These are phyloP conservation scores for Fusarium sp. DNA, from an alignment of 2,329 filamentous ascomycete species.

Conservation along the genomic window DNA sequence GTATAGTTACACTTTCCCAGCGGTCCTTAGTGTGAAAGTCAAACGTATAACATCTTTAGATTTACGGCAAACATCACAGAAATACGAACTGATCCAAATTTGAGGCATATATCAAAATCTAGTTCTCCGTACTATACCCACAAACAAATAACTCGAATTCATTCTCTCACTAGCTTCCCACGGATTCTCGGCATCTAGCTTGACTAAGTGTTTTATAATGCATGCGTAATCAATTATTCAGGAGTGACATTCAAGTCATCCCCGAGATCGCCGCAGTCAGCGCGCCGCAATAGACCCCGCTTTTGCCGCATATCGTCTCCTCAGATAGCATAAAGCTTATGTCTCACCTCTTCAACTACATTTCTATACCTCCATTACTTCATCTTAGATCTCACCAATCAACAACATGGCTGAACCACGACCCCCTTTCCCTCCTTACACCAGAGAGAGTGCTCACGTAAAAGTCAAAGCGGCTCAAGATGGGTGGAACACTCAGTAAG, in stretches of 20 bases:
- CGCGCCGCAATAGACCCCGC: constrained; percentile 1
- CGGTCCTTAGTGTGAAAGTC: no score
- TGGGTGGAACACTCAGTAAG: constrained; percentile 80
- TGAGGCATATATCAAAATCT: background rate
- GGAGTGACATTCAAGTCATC: background rate
- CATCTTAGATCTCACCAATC: background rate
- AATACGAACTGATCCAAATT: no score
- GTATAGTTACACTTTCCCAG: background rate
- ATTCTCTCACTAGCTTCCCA: no score
- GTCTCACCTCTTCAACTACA: background rate
- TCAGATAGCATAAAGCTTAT: background rate
- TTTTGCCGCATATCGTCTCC: background rate
- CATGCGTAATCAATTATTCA: background rate
- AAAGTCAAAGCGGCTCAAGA: constrained; percentile 89
- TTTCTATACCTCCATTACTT: background rate
- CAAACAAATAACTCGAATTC: background rate
- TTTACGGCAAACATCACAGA: background rate
- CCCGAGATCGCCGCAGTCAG: background rate
- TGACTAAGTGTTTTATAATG: background rate
- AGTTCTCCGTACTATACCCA: no score
- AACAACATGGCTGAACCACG: constrained; percentile 28
- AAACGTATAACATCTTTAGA: background rate
- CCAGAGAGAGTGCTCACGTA: constrained; percentile 70
- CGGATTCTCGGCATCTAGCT: background rate
- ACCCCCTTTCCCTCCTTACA: constrained; percentile 76